Percentiles rank a stretch among this genome's conserved stretches.
Evolutionary conservation across 2,329 filamentous ascomycete genomes (phyloP).

Genomic region (Xylariales sp.): DNA sequence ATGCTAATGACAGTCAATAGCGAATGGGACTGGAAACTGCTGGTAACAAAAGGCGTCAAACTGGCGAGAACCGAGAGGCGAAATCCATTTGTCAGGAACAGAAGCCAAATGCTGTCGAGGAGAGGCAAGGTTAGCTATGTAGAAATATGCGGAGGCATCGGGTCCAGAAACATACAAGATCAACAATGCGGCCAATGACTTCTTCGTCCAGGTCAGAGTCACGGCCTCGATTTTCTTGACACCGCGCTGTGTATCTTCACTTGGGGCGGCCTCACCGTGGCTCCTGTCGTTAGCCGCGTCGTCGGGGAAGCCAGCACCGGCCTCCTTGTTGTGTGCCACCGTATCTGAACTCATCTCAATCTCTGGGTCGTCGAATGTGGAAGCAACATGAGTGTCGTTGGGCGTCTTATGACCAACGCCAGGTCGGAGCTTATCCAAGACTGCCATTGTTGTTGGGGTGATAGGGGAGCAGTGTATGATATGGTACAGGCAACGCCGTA

Average conservation of each 20-base stretch:
- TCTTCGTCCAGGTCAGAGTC: constrained; percentile 34
- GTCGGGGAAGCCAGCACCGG: too few species aligned
- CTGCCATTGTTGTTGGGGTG: too few species aligned
- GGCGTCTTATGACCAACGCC: too few species aligned
- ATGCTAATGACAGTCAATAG: constrained; percentile 41
- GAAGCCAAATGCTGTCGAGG: constrained; percentile 32
- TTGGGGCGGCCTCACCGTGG: not conserved
- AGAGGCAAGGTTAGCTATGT: not conserved
- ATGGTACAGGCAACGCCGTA: too few species aligned
- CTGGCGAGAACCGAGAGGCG: constrained; percentile 30
- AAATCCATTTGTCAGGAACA: constrained; percentile 37
- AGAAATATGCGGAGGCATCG: not conserved
- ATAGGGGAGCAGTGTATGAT: too few species aligned
- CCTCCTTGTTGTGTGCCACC: too few species aligned
- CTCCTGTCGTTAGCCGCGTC: not conserved
- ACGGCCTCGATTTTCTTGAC: constrained; percentile 40
- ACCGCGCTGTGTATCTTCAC: constrained; percentile 21
- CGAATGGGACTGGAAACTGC: constrained; percentile 38
- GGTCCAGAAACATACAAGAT: constrained; percentile 23
- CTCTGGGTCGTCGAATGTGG: too few species aligned
- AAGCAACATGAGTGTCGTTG: too few species aligned
- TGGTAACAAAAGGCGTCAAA: constrained; percentile 33
- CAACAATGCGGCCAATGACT: constrained; percentile 33
- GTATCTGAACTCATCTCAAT: too few species aligned
- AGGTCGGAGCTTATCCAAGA: too few species aligned